Evolutionary conservation across 805 yeast genomes (phyloP).

Genomic region (Kodamaea neixiangensis): DNA sequence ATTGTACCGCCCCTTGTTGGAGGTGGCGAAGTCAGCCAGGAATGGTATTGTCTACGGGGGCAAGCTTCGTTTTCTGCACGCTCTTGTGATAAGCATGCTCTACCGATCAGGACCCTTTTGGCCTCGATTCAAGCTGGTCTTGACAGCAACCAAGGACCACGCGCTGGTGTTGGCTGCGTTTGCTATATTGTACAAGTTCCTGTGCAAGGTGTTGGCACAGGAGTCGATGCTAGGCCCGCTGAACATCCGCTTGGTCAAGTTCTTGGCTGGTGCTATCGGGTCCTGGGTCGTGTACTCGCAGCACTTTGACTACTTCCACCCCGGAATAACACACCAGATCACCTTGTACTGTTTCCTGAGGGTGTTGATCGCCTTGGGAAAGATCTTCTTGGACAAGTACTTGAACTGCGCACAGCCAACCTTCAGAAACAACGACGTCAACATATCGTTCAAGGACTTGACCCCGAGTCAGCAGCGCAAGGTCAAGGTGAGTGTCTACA

Average conservation of each 20-base stretch:
- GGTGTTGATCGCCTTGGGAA: conserved; percentile 62
- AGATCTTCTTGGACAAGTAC: conserved; percentile 45
- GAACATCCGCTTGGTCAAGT: conserved; percentile 29
- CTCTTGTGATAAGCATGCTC: conserved; percentile 59
- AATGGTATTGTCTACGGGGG: conserved; percentile 64
- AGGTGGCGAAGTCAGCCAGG: conserved; percentile 37
- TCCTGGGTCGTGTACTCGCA: conserved; percentile 47
- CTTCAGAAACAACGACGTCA: conserved; percentile 22
- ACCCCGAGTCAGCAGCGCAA: conserved; percentile 34
- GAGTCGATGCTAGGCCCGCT: conserved; percentile 38
- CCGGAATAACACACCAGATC: conserved; percentile 66
- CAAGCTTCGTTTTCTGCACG: conserved; percentile 61
- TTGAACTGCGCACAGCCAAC: conserved; percentile 39
- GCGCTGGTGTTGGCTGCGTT: conserved; percentile 56
- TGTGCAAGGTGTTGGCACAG: conserved; percentile 29
- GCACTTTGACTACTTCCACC: conserved; percentile 44
- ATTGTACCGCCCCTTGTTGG: conserved; percentile 32
- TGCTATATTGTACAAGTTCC: conserved; percentile 53
- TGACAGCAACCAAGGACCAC: conserved; percentile 56
- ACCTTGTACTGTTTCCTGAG: conserved; percentile 74
- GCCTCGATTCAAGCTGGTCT: conserved; percentile 47
- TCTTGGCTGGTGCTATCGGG: conserved; percentile 42
- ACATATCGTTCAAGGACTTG: conserved; percentile 28
- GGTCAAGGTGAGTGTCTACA: conserved; percentile 24
- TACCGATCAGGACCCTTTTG: conserved; percentile 52